These are phyloP conservation scores for Nepenthes gracilis DNA, from an alignment of 148 eudicot species.

Conservation along the genomic window DNA sequence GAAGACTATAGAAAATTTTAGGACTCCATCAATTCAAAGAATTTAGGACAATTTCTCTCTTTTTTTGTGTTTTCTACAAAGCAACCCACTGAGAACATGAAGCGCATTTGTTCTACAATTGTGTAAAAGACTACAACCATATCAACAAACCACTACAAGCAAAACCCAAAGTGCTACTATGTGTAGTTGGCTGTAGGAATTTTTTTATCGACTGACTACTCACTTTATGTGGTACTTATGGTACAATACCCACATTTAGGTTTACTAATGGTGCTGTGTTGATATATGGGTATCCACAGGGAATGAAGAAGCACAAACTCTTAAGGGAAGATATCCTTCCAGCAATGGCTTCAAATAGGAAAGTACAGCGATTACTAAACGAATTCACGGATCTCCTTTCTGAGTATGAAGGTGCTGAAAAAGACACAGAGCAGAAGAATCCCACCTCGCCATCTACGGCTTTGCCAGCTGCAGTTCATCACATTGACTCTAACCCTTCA, in stretches of 20 bases:
- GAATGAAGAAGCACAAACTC: conserved; percentile 85
- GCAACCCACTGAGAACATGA: too few species aligned
- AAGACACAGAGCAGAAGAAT: conserved; percentile 13
- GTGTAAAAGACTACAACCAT: too few species aligned
- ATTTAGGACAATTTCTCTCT: too few species aligned
- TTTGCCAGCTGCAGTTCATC: conserved; percentile 9
- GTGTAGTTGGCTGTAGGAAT: too few species aligned
- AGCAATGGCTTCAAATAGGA: conserved; percentile 88
- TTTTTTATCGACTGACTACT: too few species aligned
- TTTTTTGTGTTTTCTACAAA: too few species aligned
- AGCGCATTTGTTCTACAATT: too few species aligned
- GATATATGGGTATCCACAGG: conserved; percentile 31
- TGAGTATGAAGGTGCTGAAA: conserved; percentile 52
- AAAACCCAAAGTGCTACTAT: too few species aligned
- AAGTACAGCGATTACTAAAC: conserved; percentile 81
- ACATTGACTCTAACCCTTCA: background rate
- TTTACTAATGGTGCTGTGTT: background rate
- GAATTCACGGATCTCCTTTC: conserved; percentile 95
- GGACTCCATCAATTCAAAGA: too few species aligned
- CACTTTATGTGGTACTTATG: background rate
- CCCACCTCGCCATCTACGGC: conserved; percentile 10
- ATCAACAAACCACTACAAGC: too few species aligned
- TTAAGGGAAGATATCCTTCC: conserved; percentile 94
- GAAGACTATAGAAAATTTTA: too few species aligned
- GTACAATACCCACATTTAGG: background rate